Base-by-base conservation (phyloP, 148 eudicot species). In the Fagopyrum homotropicum region DNA sequence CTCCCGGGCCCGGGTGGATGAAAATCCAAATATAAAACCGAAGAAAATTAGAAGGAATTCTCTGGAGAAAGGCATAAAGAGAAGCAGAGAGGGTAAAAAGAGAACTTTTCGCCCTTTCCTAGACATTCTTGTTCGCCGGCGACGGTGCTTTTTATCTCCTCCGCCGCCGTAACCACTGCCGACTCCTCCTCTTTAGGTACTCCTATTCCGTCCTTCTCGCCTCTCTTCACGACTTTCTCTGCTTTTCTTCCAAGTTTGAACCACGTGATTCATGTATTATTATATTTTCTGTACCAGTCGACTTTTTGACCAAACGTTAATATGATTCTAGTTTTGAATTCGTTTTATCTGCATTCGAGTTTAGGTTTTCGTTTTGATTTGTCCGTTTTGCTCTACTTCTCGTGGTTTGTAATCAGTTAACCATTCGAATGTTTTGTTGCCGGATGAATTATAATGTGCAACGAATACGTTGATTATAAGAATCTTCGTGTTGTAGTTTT, bases 51-150 rank as follows among this genome's bases (percentile, higher is more conserved):
- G 7, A 40, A 35, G 19, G 71, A 14, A 12, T 43, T n/a, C 46
- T 66, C 71, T 43, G 71, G 71, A 66, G 70, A 66, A 66, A 66
- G 47, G 6, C 71, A 66, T 35, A 35, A 35, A 35, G 19, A 43
- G 19, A 14, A 66, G 47, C 71, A 63, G 69, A 30, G 44, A 16
- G 30, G 43, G 15, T 35, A 63, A 63, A 30, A 44, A 66, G 71
- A 66, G 4, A 66, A 35, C 15, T 66, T 49, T 49, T 43, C 30
- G 9, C 71, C 69, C 71, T 66, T 40, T 66, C 12, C 45, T 19
- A 6, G 45, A 43, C 43, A 4, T 40, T 6, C 71, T 40, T 40
- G 2, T 46, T 66, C 71, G 71, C 47, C 71, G 71, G 71, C 71
- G 71, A 66, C 47, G 71, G 71, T 4, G 17, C 9, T 66, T 66